Conservation (phyloP, 2,329 filamentous ascomycete species). For the Cladosporium sp. region DNA sequence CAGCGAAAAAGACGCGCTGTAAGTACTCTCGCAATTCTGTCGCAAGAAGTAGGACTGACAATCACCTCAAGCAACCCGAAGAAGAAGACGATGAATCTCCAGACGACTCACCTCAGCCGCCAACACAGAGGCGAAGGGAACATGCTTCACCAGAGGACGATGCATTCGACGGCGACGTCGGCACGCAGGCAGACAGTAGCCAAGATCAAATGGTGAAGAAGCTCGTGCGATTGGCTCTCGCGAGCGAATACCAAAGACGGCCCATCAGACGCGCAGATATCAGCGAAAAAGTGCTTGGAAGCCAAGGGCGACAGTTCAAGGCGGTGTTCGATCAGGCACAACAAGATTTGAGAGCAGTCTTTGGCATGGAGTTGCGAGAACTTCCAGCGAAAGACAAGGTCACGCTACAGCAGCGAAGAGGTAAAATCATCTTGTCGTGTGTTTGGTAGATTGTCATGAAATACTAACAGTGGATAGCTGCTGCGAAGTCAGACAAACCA, state of each 20-base stretch:
- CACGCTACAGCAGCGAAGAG: conserved; percentile 76
- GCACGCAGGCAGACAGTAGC: conserved; percentile 32
- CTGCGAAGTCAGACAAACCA: conserved; percentile 54
- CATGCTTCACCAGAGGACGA: conserved; percentile 23
- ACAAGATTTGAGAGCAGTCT: conserved; percentile 65
- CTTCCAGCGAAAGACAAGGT: conserved; percentile 79
- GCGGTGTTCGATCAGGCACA: conserved; percentile 77
- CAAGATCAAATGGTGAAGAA: conserved; percentile 57
- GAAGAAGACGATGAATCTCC: conserved; percentile 25
- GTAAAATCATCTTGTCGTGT: conserved; percentile 40
- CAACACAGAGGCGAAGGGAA: conserved; percentile 33
- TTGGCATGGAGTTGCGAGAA: conserved; percentile 92
- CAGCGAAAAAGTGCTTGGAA: conserved; percentile 67
- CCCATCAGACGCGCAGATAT: conserved; percentile 61
- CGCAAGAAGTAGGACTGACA: not conserved
- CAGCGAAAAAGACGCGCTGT: conserved; percentile 33
- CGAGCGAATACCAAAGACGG: conserved; percentile 60
- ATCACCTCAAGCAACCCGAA: conserved; percentile 25
- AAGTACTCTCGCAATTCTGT: conserved; percentile 10
- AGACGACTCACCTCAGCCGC: conserved; percentile 29
- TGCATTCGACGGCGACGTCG: conserved; percentile 25
- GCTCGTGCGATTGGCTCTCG: conserved; percentile 61
- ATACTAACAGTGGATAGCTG: conserved; percentile 40
- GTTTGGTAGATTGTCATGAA: not conserved
- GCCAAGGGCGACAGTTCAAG: conserved; percentile 70